phyloP scores from a whole-genome alignment of 345 rosid genomes.

The Boechera divaricarpa region DNA sequence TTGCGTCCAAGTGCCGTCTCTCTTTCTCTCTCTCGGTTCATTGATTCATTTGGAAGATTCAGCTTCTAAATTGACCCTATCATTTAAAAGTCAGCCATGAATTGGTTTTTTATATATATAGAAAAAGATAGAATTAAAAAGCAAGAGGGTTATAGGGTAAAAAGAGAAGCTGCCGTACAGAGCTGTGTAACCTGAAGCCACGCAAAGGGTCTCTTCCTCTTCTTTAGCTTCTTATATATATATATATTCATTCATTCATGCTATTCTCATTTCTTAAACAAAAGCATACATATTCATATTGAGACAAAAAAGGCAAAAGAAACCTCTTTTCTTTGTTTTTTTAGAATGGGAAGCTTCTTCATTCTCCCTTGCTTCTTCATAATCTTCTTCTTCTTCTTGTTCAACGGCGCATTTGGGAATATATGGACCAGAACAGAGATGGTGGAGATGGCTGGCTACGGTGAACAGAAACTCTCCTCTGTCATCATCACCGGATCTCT shows the following conservation, averaged over 20 bases:
- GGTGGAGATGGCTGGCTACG: slow-evolving; percentile 46
- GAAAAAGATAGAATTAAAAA: neutral
- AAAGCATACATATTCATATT: slow-evolving; percentile 11
- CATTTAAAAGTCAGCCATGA: slow-evolving; percentile 28
- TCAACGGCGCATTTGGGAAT: slow-evolving; percentile 41
- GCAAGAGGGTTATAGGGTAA: neutral
- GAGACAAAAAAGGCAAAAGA: neutral
- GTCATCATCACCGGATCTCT: slow-evolving; percentile 46
- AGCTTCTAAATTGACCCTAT: neutral
- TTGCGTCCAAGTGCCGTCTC: slow-evolving; percentile 49
- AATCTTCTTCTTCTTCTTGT: slow-evolving; percentile 37
- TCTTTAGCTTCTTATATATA: slow-evolving; percentile 40
- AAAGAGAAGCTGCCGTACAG: slow-evolving; percentile 28
- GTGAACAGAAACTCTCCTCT: slow-evolving; percentile 46
- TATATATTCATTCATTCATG: slow-evolving; percentile 11
- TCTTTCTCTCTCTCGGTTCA: slow-evolving; percentile 29
- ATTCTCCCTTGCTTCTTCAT: slow-evolving; percentile 44
- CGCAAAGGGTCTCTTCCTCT: slow-evolving; percentile 44
- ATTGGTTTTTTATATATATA: neutral
- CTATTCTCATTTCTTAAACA: slow-evolving; percentile 35
- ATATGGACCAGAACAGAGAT: slow-evolving; percentile 45
- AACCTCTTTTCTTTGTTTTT: neutral
- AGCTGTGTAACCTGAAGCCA: slow-evolving; percentile 33
- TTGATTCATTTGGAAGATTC: slow-evolving; percentile 27
- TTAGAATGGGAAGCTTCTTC: slow-evolving; percentile 31